Conservation (phyloP, 176 grass and related monocot genomes). For the Carex pumila region DNA sequence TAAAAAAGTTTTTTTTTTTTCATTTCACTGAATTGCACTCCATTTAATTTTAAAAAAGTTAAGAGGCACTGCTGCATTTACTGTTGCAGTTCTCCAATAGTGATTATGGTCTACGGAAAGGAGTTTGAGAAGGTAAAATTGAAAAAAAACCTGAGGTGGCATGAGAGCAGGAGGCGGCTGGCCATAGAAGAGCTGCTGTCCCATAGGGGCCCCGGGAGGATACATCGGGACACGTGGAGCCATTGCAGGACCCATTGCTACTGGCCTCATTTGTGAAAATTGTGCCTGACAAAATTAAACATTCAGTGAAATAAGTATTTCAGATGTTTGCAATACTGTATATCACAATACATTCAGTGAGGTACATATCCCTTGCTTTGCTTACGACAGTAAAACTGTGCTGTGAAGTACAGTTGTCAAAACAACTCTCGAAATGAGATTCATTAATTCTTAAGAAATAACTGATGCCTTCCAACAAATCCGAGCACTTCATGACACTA, state of each 20-base stretch:
- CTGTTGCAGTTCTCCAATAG: not conserved
- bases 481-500: not conserved
- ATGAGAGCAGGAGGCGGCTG: slow-evolving; percentile 59
- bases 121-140: not conserved
- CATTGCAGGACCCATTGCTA: slow-evolving; percentile 48
- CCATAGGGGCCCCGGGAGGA: slow-evolving; percentile 51
- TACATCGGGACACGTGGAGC: slow-evolving; percentile 61
- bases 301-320: not conserved
- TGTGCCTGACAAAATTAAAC: slow-evolving; percentile 29
- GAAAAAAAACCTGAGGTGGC: slow-evolving; percentile 44
- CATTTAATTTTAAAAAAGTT: not conserved
- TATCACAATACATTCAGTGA: not conserved
- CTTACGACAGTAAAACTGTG: not conserved
- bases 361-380: not conserved
- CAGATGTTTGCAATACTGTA: not conserved
- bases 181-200: slow-evolving; percentile 74
- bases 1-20: not conserved
- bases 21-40: not conserved
- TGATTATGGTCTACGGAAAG: not conserved
- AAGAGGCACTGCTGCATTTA: not conserved
- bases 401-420: not conserved
- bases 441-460: not conserved
- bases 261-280: slow-evolving; percentile 60
- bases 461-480: not conserved
- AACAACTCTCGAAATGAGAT: not conserved